Percentiles rank a stretch among this genome's conserved stretches.
Conservation (phyloP, 2,329 filamentous ascomycete genomes). For the Helminthosporium solani region DNA sequence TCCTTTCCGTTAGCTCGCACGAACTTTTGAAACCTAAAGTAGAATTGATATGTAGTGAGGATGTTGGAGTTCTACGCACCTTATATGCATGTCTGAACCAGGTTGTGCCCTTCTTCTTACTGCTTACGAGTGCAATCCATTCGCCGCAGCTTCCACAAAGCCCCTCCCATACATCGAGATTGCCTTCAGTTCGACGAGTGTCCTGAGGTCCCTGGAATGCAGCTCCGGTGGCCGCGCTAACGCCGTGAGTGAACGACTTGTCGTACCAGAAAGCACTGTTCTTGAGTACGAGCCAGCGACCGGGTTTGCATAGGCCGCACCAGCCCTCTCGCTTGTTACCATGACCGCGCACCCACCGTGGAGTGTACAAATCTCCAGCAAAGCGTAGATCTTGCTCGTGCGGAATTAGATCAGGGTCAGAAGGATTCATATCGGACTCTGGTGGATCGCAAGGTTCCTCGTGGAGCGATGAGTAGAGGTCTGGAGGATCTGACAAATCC, state of each 20-base stretch:
- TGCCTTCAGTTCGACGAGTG: slow-evolving; percentile 74
- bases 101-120: slow-evolving; percentile 88
- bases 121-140: slow-evolving; percentile 79
- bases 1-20: slow-evolving; percentile 23
- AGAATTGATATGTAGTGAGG: slow-evolving; percentile 1
- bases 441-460: slow-evolving; percentile 74
- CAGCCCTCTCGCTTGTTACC: slow-evolving; percentile 87
- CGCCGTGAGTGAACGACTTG: slow-evolving; percentile 85
- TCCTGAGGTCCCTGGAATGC: slow-evolving; percentile 77
- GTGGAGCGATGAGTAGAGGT: slow-evolving; percentile 72
- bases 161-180: slow-evolving; percentile 79
- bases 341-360: slow-evolving; percentile 79
- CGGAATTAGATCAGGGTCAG: slow-evolving; percentile 71
- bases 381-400: slow-evolving; percentile 76
- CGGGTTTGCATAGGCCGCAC: slow-evolving; percentile 86
- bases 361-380: slow-evolving; percentile 79
- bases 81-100: slow-evolving; percentile 92
- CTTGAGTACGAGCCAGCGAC: slow-evolving; percentile 82
- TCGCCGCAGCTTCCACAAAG: slow-evolving; percentile 76
- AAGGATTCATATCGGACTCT: slow-evolving; percentile 77
- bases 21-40: slow-evolving; percentile 11
- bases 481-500: slow-evolving; percentile 72
- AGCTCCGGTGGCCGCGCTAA: slow-evolving; percentile 76
- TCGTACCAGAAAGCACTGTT: slow-evolving; percentile 94
- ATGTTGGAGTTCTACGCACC: slow-evolving; percentile 53